phyloP scores from a whole-genome alignment of 345 rosid genomes.

The Salix viminalis region DNA sequence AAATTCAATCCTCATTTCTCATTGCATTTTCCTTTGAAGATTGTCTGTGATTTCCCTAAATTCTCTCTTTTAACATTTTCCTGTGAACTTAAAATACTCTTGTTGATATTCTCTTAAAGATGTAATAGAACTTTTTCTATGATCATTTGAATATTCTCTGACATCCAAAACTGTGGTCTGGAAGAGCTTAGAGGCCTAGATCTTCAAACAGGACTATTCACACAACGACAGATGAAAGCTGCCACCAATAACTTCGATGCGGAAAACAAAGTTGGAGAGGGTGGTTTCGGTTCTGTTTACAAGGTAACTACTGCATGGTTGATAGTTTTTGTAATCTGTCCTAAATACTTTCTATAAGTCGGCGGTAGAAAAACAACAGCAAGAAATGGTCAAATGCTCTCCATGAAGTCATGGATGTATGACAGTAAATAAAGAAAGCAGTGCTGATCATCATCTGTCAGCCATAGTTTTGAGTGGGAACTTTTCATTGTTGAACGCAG shows the following conservation, averaged over 20 bases:
- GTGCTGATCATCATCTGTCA: background rate
- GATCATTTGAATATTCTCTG: background rate
- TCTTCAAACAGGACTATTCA: conserved; percentile 26
- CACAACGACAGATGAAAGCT: conserved; percentile 24
- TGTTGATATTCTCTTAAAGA: background rate
- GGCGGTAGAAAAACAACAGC: background rate
- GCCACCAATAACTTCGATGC: conserved; percentile 23
- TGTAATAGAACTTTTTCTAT: background rate
- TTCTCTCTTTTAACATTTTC: background rate
- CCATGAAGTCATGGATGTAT: background rate
- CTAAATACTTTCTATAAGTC: background rate
- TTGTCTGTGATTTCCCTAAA: background rate
- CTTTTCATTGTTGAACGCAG: conserved; percentile 9
- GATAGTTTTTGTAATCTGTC: background rate
- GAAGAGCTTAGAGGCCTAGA: conserved; percentile 26
- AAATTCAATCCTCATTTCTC: background rate
- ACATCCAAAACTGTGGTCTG: conserved; percentile 18
- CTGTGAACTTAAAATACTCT: background rate
- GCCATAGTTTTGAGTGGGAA: background rate
- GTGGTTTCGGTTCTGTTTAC: conserved; percentile 23
- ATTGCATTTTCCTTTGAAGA: background rate
- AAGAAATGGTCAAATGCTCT: background rate
- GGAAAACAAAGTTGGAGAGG: conserved; percentile 21
- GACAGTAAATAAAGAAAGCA: background rate
- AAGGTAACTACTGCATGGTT: conserved; percentile 27